Percentiles rank a stretch among this genome's conserved stretches.
Evolutionary conservation across 768 basidiomycete genomes (phyloP).

Genomic region (Phaeotremella fagi): DNA sequence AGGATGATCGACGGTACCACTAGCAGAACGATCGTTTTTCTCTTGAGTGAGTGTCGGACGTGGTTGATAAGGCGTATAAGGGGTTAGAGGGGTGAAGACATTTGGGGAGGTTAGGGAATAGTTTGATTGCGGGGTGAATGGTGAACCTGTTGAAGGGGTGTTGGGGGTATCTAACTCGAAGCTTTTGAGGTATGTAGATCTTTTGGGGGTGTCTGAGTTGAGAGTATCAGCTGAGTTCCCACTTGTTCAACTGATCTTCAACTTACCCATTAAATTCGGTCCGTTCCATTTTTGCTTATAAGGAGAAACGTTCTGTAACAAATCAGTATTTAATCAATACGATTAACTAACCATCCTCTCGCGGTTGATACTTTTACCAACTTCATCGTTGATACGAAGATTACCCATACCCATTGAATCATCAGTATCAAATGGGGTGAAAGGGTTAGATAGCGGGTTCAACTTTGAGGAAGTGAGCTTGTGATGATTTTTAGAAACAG

Average conservation of each 20-base stretch:
- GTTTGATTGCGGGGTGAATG: constrained; percentile 3
- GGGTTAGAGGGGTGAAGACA: neutral
- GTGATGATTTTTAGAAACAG: neutral
- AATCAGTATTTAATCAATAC: neutral
- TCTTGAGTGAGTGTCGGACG: neutral
- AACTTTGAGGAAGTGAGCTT: neutral
- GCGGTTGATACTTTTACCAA: neutral
- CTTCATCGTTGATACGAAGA: neutral
- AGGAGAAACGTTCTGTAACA: neutral
- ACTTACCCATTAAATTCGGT: neutral
- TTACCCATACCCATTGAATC: neutral
- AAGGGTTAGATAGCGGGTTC: neutral
- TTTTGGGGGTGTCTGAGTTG: neutral
- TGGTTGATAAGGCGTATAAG: neutral
- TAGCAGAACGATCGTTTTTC: neutral
- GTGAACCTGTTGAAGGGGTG: neutral
- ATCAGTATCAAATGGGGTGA: neutral
- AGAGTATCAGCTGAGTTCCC: neutral
- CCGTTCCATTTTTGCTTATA: neutral
- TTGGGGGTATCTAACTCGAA: neutral
- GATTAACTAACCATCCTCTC: neutral
- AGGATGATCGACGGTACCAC: neutral
- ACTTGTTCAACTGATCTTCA: neutral
- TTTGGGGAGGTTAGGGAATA: neutral
- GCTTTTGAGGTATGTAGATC: neutral